phyloP scores from a whole-genome alignment of 106 monocot genomes.

The Dioscorea zingiberensis region DNA sequence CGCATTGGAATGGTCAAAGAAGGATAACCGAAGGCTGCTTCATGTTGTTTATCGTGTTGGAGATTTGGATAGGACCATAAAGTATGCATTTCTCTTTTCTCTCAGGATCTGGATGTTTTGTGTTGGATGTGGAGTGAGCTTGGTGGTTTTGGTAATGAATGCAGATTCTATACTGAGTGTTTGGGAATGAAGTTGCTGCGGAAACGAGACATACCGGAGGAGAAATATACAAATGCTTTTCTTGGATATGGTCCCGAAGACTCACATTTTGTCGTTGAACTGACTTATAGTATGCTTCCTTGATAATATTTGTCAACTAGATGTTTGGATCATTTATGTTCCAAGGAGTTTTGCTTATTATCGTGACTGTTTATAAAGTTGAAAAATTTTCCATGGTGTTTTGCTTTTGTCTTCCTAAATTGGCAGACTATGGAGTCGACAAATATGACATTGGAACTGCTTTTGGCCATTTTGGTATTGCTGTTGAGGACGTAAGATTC shows the following conservation, averaged over 20 bases:
- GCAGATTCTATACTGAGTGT: constrained; percentile 50
- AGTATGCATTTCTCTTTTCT: constrained; percentile 11
- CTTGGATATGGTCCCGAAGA: constrained; percentile 53
- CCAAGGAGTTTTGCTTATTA: too few species aligned
- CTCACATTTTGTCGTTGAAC: constrained; percentile 47
- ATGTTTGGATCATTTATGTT: too few species aligned
- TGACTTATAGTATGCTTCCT: constrained; percentile 39
- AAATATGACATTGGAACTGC: constrained; percentile 82
- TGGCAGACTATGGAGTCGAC: constrained; percentile 90
- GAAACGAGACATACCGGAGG: constrained; percentile 50
- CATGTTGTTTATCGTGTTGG: constrained; percentile 57
- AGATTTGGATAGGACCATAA: constrained; percentile 43
- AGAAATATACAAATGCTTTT: constrained; percentile 53
- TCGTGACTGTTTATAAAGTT: too few species aligned
- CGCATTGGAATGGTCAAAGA: constrained; percentile 35
- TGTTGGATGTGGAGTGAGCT: background rate
- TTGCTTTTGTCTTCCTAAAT: background rate
- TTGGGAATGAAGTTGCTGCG: constrained; percentile 45
- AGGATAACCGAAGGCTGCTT: constrained; percentile 35
- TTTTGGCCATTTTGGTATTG: constrained; percentile 96
- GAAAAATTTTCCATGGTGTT: too few species aligned
- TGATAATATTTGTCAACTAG: background rate
- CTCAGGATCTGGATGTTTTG: background rate
- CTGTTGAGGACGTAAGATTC: constrained; percentile 87
- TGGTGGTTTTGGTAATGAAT: background rate